Conservation (phyloP, 129 eudicot species). For the Tagetes patula region DNA sequence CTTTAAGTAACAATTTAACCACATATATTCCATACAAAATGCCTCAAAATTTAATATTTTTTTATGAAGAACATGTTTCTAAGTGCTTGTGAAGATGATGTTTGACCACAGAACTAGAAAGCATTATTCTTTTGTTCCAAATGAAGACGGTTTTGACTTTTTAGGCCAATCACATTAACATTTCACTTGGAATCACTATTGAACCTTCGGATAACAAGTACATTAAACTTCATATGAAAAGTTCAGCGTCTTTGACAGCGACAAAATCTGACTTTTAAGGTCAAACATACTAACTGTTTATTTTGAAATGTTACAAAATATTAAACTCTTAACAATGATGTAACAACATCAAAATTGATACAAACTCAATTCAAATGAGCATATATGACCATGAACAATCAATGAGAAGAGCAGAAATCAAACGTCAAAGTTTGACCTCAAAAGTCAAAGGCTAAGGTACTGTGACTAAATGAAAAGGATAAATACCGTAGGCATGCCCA, state of each 20-base stretch:
- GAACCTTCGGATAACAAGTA: not conserved
- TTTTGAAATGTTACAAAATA: not conserved
- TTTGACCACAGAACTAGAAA: not conserved
- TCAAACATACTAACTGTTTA: not conserved
- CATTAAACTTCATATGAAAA: not conserved
- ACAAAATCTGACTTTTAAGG: slow-evolving; percentile 10
- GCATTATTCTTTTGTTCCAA: not conserved
- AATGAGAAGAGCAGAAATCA: not conserved
- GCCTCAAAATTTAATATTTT: not conserved
- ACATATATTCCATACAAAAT: not conserved
- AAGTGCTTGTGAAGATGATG: not conserved
- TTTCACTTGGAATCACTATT: not conserved
- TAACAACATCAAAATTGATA: not conserved
- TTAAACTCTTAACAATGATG: not conserved
- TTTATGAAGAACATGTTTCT: not conserved
- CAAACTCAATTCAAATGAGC: not conserved
- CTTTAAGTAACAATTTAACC: not conserved
- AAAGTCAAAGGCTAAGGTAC: slow-evolving; percentile 12
- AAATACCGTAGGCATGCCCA: slow-evolving; percentile 73
- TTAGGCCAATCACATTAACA: not conserved
- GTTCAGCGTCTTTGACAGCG: not conserved
- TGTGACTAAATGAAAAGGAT: slow-evolving; percentile 9
- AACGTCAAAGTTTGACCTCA: slow-evolving; percentile 4
- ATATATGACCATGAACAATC: not conserved
- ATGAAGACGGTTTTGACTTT: not conserved